Conservation (phyloP, 2,329 filamentous ascomycete species). For the Trichothecium sympodiale region DNA sequence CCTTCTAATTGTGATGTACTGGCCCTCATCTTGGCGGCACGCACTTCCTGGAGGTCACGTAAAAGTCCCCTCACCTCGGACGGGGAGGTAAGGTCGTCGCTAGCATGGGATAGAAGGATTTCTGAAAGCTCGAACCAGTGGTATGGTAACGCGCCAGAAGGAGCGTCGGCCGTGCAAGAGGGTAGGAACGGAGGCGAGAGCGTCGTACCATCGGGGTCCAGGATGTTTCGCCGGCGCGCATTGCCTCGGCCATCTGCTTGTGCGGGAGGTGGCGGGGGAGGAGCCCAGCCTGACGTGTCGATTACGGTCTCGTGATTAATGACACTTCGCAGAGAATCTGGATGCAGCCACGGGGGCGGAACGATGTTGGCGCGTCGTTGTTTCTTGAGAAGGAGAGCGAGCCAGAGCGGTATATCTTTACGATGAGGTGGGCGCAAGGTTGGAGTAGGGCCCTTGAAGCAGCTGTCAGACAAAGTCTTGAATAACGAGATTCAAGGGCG, state of each 20-base stretch:
- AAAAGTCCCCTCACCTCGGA: constrained; percentile 66
- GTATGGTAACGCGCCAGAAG: constrained; percentile 67
- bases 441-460: constrained; percentile 62
- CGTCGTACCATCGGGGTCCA: constrained; percentile 16
- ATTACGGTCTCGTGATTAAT: constrained; percentile 70
- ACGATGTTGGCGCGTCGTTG: constrained; percentile 90
- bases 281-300: constrained; percentile 62
- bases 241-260: constrained; percentile 35
- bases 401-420: constrained; percentile 76
- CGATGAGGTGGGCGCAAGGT: constrained; percentile 72
- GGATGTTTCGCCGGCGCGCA: constrained; percentile 21
- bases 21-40: constrained; percentile 78
- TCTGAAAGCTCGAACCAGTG: constrained; percentile 93
- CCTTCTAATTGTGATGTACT: constrained; percentile 62
- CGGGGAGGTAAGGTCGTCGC: constrained; percentile 67
- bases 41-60: constrained; percentile 73
- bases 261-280: constrained; percentile 57
- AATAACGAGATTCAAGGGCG: too few relatives aligned
- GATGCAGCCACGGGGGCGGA: constrained; percentile 78
- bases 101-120: constrained; percentile 72
- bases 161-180: constrained; percentile 59
- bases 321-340: constrained; percentile 63
- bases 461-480: constrained; percentile 4
- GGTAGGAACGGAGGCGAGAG: constrained; percentile 68
- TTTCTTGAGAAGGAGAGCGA: constrained; percentile 87